Evolutionary conservation across 306 rosid species (phyloP), one percentile per base, ranked within the genome.

Genomic region (Sicyos baderoa): DNA sequence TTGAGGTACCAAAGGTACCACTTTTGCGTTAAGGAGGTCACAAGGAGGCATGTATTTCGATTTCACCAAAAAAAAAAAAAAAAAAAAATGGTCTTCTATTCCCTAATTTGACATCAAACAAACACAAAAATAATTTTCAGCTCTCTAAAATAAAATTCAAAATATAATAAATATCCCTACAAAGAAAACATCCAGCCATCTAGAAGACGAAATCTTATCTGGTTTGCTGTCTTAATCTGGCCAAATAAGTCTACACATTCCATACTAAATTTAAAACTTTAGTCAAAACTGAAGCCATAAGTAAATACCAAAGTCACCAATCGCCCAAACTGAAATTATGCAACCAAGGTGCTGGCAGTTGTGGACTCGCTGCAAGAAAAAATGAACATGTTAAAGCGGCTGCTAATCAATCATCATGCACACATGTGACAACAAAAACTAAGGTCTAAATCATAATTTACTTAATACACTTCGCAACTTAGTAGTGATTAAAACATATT

Each of bases 361-460:
- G 72, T 68, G 16, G 72, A 68, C 72, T 68, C 72, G 23, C 72
- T 68, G 58, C 58, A 68, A 68, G 5, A 6, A 18, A 44, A 48
- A 49, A 68, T 7, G 16, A 49, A 48, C 45, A 3, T 42, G 7
- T 12, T 42, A 3, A 0, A 17, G 29, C 29, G 37, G 50, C 9
- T 74, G 80, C 84, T 62, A 52, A n/a, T 59, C 66, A n/a, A 59
- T 59, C 44, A 58, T 58, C 66, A 59, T 29, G 66, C 42, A 27
- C 64, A 25, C 0, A 21, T 1, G 13, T 56, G 15, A 56, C 44
- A 37, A 5, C 8, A 7, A 37, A 37, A 37, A 37, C 58, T 18
- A 54, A 54, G 23, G 27, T 54, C 25, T 9, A 54, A 53, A 48
- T 48, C 52, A 16, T 48, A 14, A 48, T 48, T 14, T 14, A 14